Evolutionary conservation across 2,329 filamentous ascomycete genomes (phyloP).

Genomic region (Rhytidhysteron rufulum): DNA sequence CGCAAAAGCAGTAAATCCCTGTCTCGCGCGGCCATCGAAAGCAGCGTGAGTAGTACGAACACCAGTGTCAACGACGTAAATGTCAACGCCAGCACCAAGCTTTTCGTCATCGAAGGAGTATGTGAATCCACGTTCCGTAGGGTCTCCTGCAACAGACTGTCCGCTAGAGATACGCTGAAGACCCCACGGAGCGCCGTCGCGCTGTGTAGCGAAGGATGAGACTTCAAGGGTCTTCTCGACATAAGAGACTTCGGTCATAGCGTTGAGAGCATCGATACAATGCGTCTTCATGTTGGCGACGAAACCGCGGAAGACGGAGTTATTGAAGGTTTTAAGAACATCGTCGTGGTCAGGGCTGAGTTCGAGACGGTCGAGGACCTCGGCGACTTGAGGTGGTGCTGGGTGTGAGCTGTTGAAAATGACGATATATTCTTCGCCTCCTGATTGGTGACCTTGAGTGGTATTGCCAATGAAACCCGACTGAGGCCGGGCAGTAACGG

Average conservation of each 20-base stretch:
- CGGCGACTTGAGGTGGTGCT: slow-evolving; percentile 27
- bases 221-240: slow-evolving; percentile 41
- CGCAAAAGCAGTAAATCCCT: slow-evolving; percentile 37
- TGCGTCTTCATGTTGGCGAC: slow-evolving; percentile 38
- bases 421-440: slow-evolving; percentile 33
- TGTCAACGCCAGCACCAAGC: slow-evolving; percentile 42
- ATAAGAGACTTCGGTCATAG: slow-evolving; percentile 37
- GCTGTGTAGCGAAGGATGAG: slow-evolving; percentile 22
- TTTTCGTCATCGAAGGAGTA: slow-evolving; percentile 34
- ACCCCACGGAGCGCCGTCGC: slow-evolving; percentile 42
- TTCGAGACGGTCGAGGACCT: slow-evolving; percentile 32
- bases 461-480: slow-evolving; percentile 25
- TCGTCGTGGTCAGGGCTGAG: slow-evolving; percentile 36
- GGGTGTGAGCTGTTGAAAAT: slow-evolving; percentile 31
- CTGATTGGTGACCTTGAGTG: slow-evolving; percentile 19
- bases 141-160: slow-evolving; percentile 15
- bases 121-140: slow-evolving; percentile 33
- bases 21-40: slow-evolving; percentile 41
- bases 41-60: slow-evolving; percentile 43
- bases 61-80: slow-evolving; percentile 50
- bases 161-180: slow-evolving; percentile 42
- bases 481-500: slow-evolving; percentile 13
- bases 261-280: slow-evolving; percentile 35
- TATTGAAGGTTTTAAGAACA: slow-evolving; percentile 38
- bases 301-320: slow-evolving; percentile 38